Conservation (phyloP, 345 rosid genomes). For the Camelina hispida region DNA sequence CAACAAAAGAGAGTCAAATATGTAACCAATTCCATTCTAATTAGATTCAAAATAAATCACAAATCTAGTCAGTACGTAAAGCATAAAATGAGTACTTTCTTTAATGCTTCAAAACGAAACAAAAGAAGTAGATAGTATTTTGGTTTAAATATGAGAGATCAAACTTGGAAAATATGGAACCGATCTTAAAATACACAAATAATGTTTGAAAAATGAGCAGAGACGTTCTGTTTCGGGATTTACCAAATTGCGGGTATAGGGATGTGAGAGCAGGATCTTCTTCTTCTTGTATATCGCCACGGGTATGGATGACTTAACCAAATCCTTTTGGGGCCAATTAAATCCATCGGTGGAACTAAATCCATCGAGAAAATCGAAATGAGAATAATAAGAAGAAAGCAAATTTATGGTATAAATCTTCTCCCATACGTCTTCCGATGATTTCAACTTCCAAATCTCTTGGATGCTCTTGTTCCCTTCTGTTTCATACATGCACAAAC, state of each 20-base stretch:
- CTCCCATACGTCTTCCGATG: conserved; percentile 23
- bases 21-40: too few species aligned
- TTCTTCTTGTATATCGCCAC: conserved; percentile 2
- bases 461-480: neutral
- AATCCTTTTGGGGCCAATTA: neutral
- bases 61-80: too few species aligned
- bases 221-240: neutral
- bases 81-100: neutral
- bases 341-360: neutral
- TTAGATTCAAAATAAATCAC: too few species aligned
- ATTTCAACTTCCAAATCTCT: conserved; percentile 25
- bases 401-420: neutral
- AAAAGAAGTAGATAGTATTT: neutral
- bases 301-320: neutral
- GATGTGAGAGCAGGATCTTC: neutral
- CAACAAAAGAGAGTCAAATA: too few species aligned
- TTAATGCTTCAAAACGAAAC: neutral
- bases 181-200: neutral
- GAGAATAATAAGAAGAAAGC: neutral
- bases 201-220: neutral
- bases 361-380: neutral
- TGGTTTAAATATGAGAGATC: neutral
- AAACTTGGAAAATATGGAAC: neutral
- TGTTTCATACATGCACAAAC: conserved; percentile 29
- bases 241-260: neutral